Percentiles rank a stretch among this genome's conserved stretches.
Conservation (phyloP, 345 rosid genomes). For the Lumnitzera littorea region DNA sequence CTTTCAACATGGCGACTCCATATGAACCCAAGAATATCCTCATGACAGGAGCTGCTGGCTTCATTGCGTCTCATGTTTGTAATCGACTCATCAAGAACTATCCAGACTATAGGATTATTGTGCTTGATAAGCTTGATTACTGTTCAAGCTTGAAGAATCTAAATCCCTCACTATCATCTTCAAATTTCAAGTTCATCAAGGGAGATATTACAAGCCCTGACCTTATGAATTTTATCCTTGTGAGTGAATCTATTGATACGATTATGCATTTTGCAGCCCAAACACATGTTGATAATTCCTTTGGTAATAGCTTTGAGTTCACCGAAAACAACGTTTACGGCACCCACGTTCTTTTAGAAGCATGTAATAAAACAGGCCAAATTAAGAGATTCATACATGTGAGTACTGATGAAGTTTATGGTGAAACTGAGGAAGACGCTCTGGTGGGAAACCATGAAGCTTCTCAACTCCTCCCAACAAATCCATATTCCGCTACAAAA, state of each 20-base stretch:
- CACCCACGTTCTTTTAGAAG: conserved; percentile 41
- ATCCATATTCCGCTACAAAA: conserved; percentile 44
- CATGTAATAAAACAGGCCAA: conserved; percentile 36
- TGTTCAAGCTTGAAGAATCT: conserved; percentile 40
- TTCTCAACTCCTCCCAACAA: conserved; percentile 41
- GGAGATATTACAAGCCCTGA: conserved; percentile 44
- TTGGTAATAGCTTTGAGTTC: conserved; percentile 42
- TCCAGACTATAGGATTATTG: conserved; percentile 35
- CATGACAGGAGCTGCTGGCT: conserved; percentile 46
- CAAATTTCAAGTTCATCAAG: conserved; percentile 36
- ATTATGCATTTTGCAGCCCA: conserved; percentile 51
- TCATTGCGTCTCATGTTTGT: conserved; percentile 46
- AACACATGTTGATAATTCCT: conserved; percentile 44
- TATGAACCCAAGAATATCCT: conserved; percentile 36
- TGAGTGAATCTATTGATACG: conserved; percentile 39
- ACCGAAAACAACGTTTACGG: conserved; percentile 44
- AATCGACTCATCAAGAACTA: conserved; percentile 32
- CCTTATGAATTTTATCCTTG: conserved; percentile 35
- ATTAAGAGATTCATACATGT: conserved; percentile 44
- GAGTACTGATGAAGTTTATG: conserved; percentile 46
- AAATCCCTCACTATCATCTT: conserved; percentile 21
- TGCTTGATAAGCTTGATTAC: conserved; percentile 43
- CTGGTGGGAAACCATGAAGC: conserved; percentile 43
- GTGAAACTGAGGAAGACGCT: conserved; percentile 40
- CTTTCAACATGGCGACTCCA: conserved; percentile 7